These are phyloP conservation scores for Elongisporangium anandrum DNA, from an alignment of 352 stramenopile genomes.

Conservation along the genomic window DNA sequence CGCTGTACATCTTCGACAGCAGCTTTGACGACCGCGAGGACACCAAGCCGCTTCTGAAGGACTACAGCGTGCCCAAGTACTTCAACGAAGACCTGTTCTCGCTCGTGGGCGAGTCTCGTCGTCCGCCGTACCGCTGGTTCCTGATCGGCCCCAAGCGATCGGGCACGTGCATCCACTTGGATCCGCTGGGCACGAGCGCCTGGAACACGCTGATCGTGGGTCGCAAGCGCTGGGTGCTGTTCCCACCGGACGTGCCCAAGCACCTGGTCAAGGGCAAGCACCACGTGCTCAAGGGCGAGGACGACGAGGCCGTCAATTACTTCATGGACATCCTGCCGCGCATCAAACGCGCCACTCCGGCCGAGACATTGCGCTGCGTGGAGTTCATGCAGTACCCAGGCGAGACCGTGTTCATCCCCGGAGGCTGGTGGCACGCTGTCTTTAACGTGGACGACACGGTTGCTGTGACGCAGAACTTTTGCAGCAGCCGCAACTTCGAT, in stretches of 20 bases:
- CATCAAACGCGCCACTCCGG: constrained; percentile 72
- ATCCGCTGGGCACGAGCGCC: constrained; percentile 94
- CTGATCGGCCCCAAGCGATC: constrained; percentile 91
- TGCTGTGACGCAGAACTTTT: constrained; percentile 94
- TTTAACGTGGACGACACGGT: constrained; percentile 91
- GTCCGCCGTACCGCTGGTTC: constrained; percentile 96
- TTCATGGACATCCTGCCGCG: constrained; percentile 90
- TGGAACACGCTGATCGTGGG: constrained; percentile 96
- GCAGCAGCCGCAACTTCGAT: constrained; percentile 86
- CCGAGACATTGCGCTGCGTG: constrained; percentile 61
- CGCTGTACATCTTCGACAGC: constrained; percentile 98
- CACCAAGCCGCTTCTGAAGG: constrained; percentile 65
- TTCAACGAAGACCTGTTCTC: constrained; percentile 84
- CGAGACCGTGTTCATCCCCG: constrained; percentile 91
- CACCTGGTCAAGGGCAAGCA: constrained; percentile 71
- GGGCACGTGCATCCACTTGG: constrained; percentile 93
- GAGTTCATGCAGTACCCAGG: constrained; percentile 89
- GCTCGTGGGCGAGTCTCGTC: constrained; percentile 68
- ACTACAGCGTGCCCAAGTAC: constrained; percentile 81
- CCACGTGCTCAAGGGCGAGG: constrained; percentile 82
- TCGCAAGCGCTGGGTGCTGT: constrained; percentile 96
- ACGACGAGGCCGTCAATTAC: constrained; percentile 93
- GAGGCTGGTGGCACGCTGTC: constrained; percentile 92
- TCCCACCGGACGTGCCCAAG: constrained; percentile 87
- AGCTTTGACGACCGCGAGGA: constrained; percentile 86